Base-by-base conservation (phyloP, 108 stramenopile genomes). In the Epipyxis sp. region DNA sequence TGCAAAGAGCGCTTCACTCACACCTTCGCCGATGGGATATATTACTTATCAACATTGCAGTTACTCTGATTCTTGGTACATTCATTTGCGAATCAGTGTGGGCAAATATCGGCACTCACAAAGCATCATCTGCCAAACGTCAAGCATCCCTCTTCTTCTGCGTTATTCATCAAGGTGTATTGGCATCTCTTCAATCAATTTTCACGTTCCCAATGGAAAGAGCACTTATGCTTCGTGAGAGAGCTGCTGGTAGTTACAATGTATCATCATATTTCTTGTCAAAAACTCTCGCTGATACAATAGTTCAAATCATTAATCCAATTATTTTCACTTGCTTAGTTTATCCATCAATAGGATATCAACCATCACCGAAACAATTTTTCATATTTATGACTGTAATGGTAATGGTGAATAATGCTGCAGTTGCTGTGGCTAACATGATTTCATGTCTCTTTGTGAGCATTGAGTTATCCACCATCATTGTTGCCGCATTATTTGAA, bases 231-330 rank as follows among this genome's bases (percentile, higher is more conserved):
- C 59, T 85, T 27, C 46, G 85, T 10, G 85, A 85, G 82, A 72
- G 85, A 6, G 54, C 43, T 1, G 81, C 83, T 40, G 85, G 85
- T 2, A 80, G 80, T 20, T 85, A 85, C 42, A 77, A 76, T 20
- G 80, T 81, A 0, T 82, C 80, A 27, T 80, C 85, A 0, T 85
- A 85, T 40, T 85, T 85, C 78, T 16, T 84, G 69, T 83, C 85
- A 54, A 85, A 83, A 79, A 81, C 83, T 25, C 27, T 79, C 27
- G 78, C 69, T 44, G 84, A 85, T 77, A 41, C 81, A n/a, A 69
- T 59, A 3, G 6, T 40, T 82, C 1, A 81, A 42, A 59, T 83
- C 27, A 3, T 59, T 42, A 74, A 44, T 16, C 84, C 84, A 6
- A 78, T 83, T 32, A 30, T 85, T 0, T 84, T 67, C 45, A 78